phyloP scores from a whole-genome alignment of 176 grass and related monocot species.

The Luzula sylvatica region DNA sequence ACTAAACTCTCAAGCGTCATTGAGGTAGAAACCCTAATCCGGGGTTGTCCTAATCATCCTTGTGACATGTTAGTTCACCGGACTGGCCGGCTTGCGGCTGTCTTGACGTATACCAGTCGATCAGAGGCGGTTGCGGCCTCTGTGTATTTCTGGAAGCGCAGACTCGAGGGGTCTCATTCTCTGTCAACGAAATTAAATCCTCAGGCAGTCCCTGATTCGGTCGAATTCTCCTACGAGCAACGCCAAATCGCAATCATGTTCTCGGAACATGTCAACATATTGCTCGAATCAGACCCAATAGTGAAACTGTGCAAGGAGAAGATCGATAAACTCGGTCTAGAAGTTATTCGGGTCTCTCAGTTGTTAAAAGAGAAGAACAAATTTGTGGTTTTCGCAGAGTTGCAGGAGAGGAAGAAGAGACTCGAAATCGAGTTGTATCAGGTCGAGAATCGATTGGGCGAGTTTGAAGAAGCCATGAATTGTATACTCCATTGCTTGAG shows the following conservation, averaged over 20 bases:
- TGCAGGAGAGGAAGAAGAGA: slow-evolving; percentile 23
- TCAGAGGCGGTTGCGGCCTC: slow-evolving; percentile 36
- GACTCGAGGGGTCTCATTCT: slow-evolving; percentile 55
- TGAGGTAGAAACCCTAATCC: slow-evolving; percentile 43
- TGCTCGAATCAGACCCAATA: slow-evolving; percentile 27
- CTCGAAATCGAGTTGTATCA: slow-evolving; percentile 37
- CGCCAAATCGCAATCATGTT: slow-evolving; percentile 41
- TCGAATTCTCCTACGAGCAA: slow-evolving; percentile 17
- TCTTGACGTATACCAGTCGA: slow-evolving; percentile 29
- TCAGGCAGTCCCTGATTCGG: neutral
- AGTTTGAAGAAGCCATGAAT: slow-evolving; percentile 44
- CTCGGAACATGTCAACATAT: slow-evolving; percentile 27
- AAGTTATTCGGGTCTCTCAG: slow-evolving; percentile 21
- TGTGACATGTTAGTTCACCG: slow-evolving; percentile 18
- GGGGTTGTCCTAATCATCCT: slow-evolving; percentile 8
- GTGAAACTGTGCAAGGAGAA: slow-evolving; percentile 20
- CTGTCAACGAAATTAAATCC: slow-evolving; percentile 21
- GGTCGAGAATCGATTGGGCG: slow-evolving; percentile 33
- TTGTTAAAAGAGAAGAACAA: slow-evolving; percentile 8
- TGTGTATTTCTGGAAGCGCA: slow-evolving; percentile 47
- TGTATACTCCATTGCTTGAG: slow-evolving; percentile 27
- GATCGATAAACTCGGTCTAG: slow-evolving; percentile 9
- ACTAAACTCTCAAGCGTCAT: slow-evolving; percentile 7
- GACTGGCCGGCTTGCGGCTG: slow-evolving; percentile 26
- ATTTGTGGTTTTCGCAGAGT: slow-evolving; percentile 17